Conservation (phyloP, 2,329 filamentous ascomycete species). For the Mycocentrospora acerina region DNA sequence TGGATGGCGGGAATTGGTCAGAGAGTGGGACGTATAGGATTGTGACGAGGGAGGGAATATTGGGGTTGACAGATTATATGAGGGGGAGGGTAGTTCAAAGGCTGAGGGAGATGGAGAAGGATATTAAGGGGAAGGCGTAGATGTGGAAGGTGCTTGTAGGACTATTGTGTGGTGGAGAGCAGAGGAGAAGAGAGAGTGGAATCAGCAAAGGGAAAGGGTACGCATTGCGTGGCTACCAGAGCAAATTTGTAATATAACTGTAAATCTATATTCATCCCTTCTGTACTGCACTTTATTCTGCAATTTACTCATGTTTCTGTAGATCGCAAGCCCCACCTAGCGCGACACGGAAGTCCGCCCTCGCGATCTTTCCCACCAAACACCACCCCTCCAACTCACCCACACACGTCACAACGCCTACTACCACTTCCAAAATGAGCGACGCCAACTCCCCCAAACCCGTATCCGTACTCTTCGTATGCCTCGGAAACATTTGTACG, state of each 20-base stretch:
- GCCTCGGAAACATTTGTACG: slow-evolving; percentile 90
- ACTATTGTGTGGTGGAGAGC: neutral
- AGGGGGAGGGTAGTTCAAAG: slow-evolving; percentile 22
- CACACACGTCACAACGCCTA: neutral
- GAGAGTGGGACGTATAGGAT: slow-evolving; percentile 63
- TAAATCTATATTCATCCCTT: neutral
- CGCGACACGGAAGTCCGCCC: no score
- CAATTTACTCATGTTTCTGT: no score
- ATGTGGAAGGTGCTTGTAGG: neutral
- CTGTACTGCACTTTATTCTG: neutral
- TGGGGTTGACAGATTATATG: slow-evolving; percentile 27
- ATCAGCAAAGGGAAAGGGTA: no score
- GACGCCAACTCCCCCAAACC: slow-evolving; percentile 22
- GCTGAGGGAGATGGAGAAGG: slow-evolving; percentile 20
- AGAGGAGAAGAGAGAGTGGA: no score
- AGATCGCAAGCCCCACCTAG: no score
- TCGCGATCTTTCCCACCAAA: neutral
- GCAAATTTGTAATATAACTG: neutral
- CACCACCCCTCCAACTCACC: no score
- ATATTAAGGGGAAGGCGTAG: slow-evolving; percentile 20
- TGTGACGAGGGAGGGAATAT: slow-evolving; percentile 60
- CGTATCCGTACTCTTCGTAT: slow-evolving; percentile 87
- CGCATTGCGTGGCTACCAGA: no score
- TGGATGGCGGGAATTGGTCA: slow-evolving; percentile 61
- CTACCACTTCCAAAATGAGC: slow-evolving; percentile 7